phyloP scores from a whole-genome alignment of 2,329 filamentous ascomycete species.

The Aurifilum marmelostoma region DNA sequence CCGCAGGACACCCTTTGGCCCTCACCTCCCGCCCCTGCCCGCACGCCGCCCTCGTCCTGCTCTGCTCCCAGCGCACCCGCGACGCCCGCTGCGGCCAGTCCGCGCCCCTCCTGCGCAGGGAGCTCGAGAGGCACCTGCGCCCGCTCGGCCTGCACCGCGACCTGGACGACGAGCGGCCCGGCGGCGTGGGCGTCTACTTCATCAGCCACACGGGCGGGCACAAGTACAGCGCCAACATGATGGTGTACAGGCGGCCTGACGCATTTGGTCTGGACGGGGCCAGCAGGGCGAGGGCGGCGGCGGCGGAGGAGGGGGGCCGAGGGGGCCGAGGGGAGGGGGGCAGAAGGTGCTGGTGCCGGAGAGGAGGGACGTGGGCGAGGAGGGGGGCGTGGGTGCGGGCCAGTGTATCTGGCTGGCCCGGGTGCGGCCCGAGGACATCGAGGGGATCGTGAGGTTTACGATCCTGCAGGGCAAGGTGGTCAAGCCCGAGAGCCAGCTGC shows the following conservation, averaged over 20 bases:
- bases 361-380: constrained; percentile 38
- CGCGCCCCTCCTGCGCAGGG: constrained; percentile 83
- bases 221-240: constrained; percentile 93
- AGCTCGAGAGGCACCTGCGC: constrained; percentile 86
- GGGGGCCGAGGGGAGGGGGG: constrained; percentile 31
- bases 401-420: constrained; percentile 94
- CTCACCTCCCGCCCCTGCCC: constrained; percentile 67
- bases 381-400: constrained; percentile 63
- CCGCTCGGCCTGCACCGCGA: constrained; percentile 85
- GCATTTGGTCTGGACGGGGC: constrained; percentile 58
- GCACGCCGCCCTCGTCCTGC: constrained; percentile 83
- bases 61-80: constrained; percentile 93
- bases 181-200: constrained; percentile 94
- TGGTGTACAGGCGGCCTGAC: constrained; percentile 76
- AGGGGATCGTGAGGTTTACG: constrained; percentile 88
- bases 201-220: constrained; percentile 96
- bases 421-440: constrained; percentile 84
- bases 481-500: constrained; percentile 81
- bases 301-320: constrained; percentile 14
- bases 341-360: constrained; percentile 1
- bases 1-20: constrained; percentile 35
- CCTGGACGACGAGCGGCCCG: constrained; percentile 82
- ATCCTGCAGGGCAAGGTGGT: constrained; percentile 92
- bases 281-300: constrained; percentile 35
- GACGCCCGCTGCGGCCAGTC: constrained; percentile 94